Conservation (phyloP, 176 grass and related monocot genomes). For the Eremochloa ophiuroides region DNA sequence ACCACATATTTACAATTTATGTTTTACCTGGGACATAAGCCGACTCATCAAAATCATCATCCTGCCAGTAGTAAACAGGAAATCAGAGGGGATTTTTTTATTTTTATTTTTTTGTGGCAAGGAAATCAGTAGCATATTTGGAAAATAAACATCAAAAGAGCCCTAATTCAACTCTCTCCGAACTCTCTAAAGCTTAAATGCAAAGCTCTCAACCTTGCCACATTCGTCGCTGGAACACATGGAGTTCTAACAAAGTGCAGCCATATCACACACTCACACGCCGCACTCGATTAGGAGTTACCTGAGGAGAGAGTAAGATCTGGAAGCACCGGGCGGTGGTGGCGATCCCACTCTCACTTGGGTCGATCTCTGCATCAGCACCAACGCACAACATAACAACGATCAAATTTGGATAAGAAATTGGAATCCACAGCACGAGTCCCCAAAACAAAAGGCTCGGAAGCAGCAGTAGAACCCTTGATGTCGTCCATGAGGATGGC, state of each 20-base stretch:
- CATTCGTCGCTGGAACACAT: background rate
- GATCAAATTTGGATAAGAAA: conserved; percentile 3
- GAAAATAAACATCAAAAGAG: background rate
- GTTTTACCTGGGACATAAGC: conserved; percentile 72
- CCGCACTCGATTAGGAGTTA: conserved; percentile 10
- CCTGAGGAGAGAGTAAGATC: conserved; percentile 81
- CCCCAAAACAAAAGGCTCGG: background rate
- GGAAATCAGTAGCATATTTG: background rate
- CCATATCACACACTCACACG: background rate
- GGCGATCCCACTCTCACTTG: conserved; percentile 69
- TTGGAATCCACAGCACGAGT: background rate
- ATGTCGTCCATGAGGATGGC: conserved; percentile 99
- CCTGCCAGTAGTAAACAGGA: conserved; percentile 34
- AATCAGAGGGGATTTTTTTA: too few relatives aligned
- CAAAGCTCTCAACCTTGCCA: background rate
- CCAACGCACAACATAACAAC: background rate
- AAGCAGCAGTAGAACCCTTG: conserved; percentile 34
- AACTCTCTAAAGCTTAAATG: background rate
- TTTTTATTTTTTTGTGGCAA: background rate
- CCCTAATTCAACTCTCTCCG: background rate
- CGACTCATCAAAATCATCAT: conserved; percentile 78
- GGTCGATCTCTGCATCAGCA: conserved; percentile 69
- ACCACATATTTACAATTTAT: background rate
- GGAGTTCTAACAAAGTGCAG: conserved; percentile 7
- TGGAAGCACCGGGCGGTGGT: conserved; percentile 76